These are phyloP conservation scores for Canna indica DNA, from an alignment of 176 grass and related monocot species.

Conservation along the genomic window DNA sequence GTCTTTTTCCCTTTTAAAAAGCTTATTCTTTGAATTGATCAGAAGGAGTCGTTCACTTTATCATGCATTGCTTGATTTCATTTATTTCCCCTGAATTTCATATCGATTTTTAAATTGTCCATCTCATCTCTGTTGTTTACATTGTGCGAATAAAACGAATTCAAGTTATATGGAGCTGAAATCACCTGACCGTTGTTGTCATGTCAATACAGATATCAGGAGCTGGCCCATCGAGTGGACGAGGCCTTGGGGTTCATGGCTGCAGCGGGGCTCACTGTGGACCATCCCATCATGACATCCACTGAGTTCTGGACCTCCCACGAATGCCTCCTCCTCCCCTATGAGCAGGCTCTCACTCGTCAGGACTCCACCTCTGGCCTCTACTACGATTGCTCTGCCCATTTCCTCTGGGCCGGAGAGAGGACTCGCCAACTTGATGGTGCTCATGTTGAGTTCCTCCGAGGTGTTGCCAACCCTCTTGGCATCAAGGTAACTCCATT, in stretches of 20 bases:
- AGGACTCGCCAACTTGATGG: constrained; percentile 13
- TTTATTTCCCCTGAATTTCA: no score
- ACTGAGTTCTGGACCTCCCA: constrained; percentile 20
- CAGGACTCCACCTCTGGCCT: constrained; percentile 12
- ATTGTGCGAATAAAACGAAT: no score
- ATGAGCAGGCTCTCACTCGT: constrained; percentile 13
- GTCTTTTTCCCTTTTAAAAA: no score
- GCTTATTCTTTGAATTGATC: no score
- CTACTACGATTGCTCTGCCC: constrained; percentile 8
- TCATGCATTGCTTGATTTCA: no score
- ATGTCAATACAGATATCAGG: constrained; percentile 2
- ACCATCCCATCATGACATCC: constrained; percentile 12
- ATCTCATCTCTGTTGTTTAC: no score
- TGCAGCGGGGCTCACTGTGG: constrained; percentile 1
- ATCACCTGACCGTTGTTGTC: background rate
- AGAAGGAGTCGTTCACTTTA: no score
- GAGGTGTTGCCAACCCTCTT: constrained; percentile 6
- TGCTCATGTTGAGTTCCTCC: constrained; percentile 13
- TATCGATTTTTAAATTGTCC: no score
- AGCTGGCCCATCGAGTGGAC: constrained; percentile 12
- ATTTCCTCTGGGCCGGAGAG: constrained; percentile 11
- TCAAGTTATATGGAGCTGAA: no score
- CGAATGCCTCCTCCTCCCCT: constrained; percentile 6
- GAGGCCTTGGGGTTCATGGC: constrained; percentile 14
- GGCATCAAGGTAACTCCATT: constrained; percentile 13